Evolutionary conservation across 2,329 filamentous ascomycete genomes (phyloP).

Genomic region (Penicillium crustosum): DNA sequence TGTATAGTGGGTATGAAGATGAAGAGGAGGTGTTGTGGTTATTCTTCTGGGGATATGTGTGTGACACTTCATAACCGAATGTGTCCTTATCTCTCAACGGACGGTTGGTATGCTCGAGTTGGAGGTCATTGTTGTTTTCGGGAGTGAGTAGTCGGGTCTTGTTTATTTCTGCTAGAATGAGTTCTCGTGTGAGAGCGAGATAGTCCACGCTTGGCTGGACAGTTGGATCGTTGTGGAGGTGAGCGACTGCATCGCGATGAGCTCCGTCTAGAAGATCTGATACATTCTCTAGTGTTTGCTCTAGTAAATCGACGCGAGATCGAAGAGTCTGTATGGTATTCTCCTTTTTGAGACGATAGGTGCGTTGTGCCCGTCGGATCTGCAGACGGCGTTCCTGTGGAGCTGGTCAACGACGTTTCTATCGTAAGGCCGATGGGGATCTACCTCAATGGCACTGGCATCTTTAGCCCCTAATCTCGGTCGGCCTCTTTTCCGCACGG

Average conservation of each 20-base stretch:
- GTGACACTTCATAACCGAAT: slow-evolving; percentile 20
- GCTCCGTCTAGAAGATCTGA: slow-evolving; percentile 12
- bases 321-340: slow-evolving; percentile 73
- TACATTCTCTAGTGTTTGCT: slow-evolving; percentile 42
- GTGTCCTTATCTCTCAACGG: background rate
- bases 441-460: slow-evolving; percentile 25
- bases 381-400: slow-evolving; percentile 66
- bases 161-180: slow-evolving; percentile 21
- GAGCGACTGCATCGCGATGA: background rate
- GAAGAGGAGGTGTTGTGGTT: background rate
- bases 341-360: slow-evolving; percentile 83
- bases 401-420: slow-evolving; percentile 6
- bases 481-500: slow-evolving; percentile 23
- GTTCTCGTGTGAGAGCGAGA: slow-evolving; percentile 13
- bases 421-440: background rate
- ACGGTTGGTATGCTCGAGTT: background rate
- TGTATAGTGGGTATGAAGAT: background rate
- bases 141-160: background rate
- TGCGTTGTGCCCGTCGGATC: slow-evolving; percentile 80
- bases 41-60: background rate
- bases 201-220: background rate
- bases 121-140: background rate
- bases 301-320: slow-evolving; percentile 67
- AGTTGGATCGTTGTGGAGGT: background rate
- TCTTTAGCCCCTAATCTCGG: slow-evolving; percentile 23